Percentiles rank a stretch among this genome's conserved stretches.
These are phyloP conservation scores for Cercospora beticola DNA, from an alignment of 2,329 filamentous ascomycete species.

Conservation along the genomic window DNA sequence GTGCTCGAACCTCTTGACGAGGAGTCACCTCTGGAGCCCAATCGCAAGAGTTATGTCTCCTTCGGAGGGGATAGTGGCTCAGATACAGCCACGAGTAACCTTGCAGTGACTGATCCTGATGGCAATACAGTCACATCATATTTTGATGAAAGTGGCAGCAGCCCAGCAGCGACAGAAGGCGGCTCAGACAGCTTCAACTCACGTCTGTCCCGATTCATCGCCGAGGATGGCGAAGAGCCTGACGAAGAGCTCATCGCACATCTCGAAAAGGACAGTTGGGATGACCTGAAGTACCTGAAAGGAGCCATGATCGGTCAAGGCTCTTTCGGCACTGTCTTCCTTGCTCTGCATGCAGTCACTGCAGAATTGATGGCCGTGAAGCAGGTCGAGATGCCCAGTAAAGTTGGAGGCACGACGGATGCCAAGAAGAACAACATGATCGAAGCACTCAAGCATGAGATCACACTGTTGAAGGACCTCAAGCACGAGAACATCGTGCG, in stretches of 20 bases:
- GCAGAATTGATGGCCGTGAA: conserved; percentile 98
- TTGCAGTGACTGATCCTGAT: conserved; percentile 75
- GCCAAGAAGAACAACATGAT: conserved; percentile 97
- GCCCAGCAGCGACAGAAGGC: conserved; percentile 53
- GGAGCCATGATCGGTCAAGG: conserved; percentile 95
- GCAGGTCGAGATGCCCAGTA: conserved; percentile 88
- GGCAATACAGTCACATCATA: conserved; percentile 72
- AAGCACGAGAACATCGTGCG: conserved; percentile 98
- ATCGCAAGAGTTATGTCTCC: conserved; percentile 94
- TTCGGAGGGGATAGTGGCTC: conserved; percentile 71
- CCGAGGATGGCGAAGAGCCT: conserved; percentile 85
- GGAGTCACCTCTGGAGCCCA: conserved; percentile 81
- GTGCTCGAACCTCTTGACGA: conserved; percentile 88
- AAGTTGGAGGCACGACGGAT: conserved; percentile 74
- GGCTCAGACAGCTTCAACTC: conserved; percentile 71
- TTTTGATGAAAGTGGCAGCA: conserved; percentile 76
- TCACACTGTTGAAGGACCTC: conserved; percentile 86
- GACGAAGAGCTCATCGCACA: conserved; percentile 90
- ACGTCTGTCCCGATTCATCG: conserved; percentile 76
- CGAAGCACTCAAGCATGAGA: conserved; percentile 93
- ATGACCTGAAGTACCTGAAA: conserved; percentile 99
- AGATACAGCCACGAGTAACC: conserved; percentile 61
- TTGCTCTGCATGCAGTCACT: conserved; percentile 91
- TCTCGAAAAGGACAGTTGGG: conserved; percentile 88
- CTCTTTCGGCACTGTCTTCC: conserved; percentile 92